Percentiles rank a stretch among this genome's conserved stretches.
phyloP scores from a whole-genome alignment of 148 eudicot species.

The Gaultheria prostrata region DNA sequence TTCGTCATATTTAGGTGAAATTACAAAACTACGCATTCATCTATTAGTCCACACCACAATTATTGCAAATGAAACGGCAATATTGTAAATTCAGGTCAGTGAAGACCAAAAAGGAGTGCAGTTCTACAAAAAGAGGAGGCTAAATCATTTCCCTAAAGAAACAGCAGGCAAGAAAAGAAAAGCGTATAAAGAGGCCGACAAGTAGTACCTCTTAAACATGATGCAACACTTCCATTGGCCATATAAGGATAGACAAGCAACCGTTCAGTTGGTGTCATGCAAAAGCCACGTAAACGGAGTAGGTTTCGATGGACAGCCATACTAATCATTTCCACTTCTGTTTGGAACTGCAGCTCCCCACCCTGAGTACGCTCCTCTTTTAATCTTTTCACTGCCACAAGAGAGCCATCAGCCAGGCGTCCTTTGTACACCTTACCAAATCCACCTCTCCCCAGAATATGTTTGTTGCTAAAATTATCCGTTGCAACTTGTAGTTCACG shows the following conservation, averaged over 20 bases:
- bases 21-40: background rate
- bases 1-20: background rate
- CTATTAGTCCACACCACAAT: background rate
- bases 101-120: background rate
- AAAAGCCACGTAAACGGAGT: conserved; percentile 74
- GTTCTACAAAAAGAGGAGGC: background rate
- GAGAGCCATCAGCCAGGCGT: conserved; percentile 66
- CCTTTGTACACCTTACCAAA: conserved; percentile 93
- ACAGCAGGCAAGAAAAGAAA: background rate
- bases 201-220: conserved; percentile 73
- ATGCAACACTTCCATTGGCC: conserved; percentile 83
- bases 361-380: conserved; percentile 83
- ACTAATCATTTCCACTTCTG: conserved; percentile 83
- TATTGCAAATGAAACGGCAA: background rate
- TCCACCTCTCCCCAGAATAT: conserved; percentile 81
- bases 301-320: conserved; percentile 89
- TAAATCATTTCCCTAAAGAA: background rate
- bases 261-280: conserved; percentile 88
- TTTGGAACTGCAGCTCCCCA: conserved; percentile 82
- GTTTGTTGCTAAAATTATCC: conserved; percentile 62
- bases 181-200: background rate
- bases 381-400: conserved; percentile 79
- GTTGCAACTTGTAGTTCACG: conserved; percentile 81
- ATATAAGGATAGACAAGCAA: conserved; percentile 77
- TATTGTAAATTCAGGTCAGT: background rate